These are phyloP conservation scores for Aspergillus sclerotiicarbonarius DNA, from an alignment of 495 filamentous ascomycete species.

Conservation along the genomic window DNA sequence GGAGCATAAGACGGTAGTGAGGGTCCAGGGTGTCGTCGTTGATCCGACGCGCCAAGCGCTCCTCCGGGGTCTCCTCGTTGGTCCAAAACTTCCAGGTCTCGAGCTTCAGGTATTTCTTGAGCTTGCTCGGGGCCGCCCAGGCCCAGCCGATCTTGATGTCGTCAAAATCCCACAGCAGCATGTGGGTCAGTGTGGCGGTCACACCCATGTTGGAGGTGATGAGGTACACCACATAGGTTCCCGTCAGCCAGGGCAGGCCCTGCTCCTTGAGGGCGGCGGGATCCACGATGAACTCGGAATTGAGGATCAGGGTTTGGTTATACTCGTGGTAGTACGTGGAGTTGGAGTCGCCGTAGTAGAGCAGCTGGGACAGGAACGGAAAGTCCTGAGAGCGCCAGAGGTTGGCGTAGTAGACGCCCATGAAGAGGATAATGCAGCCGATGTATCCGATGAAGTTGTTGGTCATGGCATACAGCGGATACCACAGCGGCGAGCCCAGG, in stretches of 20 bases:
- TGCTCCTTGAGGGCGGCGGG: constrained; percentile 1
- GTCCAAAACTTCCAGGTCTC: constrained; percentile 5
- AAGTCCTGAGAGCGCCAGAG: constrained; percentile 6
- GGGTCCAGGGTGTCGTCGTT: constrained; percentile 1
- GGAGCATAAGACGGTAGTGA: constrained; percentile 2
- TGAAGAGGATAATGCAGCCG: neutral
- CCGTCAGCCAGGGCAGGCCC: constrained; percentile 4
- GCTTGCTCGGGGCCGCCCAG: neutral
- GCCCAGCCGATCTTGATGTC: constrained; percentile 4
- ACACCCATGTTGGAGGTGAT: constrained; percentile 5
- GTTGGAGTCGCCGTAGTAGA: constrained; percentile 6
- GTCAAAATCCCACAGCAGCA: constrained; percentile 1
- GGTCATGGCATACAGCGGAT: constrained; percentile 4
- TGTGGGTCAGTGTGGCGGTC: constrained; percentile 3
- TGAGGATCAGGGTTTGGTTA: constrained; percentile 6
- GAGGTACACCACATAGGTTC: constrained; percentile 1
- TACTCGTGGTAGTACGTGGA: constrained; percentile 1
- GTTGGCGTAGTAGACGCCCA: constrained; percentile 3
- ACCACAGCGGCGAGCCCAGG: constrained; percentile 2
- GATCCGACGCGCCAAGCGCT: neutral
- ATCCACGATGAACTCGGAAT: neutral
- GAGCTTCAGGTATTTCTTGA: constrained; percentile 3
- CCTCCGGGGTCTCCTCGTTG: constrained; percentile 2
- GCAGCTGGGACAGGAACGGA: constrained; percentile 3
- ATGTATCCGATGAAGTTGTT: constrained; percentile 6